Percentiles rank a stretch among this genome's conserved stretches.
Conservation (phyloP, 164 flowering plant genomes). For the Pachysandra terminalis region DNA sequence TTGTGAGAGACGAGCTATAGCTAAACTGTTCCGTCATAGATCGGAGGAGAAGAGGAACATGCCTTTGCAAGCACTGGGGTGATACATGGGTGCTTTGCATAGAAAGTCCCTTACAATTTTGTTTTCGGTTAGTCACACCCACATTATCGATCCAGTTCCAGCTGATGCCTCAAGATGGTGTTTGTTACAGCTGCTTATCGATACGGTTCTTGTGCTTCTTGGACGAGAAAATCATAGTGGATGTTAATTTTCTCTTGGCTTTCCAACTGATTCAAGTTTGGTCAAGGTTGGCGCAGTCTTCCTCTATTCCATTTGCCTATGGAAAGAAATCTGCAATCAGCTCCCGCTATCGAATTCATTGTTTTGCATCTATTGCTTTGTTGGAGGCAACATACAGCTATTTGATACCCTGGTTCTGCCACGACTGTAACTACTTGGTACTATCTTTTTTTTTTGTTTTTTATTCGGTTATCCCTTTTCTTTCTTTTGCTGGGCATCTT, state of each 20-base stretch:
- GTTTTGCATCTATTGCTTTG: constrained; percentile 9
- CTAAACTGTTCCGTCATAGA: constrained; percentile 76
- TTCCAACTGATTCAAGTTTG: no score
- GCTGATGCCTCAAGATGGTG: background rate
- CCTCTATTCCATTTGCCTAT: no score
- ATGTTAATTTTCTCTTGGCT: no score
- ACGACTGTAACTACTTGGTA: no score
- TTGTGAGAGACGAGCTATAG: constrained; percentile 77
- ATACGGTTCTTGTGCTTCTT: no score
- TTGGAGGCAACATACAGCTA: constrained; percentile 3
- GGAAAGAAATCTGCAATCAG: no score
- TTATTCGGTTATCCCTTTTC: background rate
- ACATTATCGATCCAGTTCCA: constrained; percentile 1
- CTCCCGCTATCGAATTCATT: background rate
- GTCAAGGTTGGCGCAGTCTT: no score
- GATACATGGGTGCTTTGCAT: constrained; percentile 15
- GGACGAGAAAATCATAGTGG: no score
- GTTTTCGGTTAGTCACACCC: background rate
- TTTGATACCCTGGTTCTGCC: no score
- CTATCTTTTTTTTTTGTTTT: background rate
- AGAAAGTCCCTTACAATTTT: background rate
- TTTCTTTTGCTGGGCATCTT: background rate
- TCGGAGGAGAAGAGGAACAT: constrained; percentile 57
- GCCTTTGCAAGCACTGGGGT: constrained; percentile 27
- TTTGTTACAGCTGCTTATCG: background rate